phyloP scores from a whole-genome alignment of 2,329 filamentous ascomycete species.

The Incumbomyces delicatus region DNA sequence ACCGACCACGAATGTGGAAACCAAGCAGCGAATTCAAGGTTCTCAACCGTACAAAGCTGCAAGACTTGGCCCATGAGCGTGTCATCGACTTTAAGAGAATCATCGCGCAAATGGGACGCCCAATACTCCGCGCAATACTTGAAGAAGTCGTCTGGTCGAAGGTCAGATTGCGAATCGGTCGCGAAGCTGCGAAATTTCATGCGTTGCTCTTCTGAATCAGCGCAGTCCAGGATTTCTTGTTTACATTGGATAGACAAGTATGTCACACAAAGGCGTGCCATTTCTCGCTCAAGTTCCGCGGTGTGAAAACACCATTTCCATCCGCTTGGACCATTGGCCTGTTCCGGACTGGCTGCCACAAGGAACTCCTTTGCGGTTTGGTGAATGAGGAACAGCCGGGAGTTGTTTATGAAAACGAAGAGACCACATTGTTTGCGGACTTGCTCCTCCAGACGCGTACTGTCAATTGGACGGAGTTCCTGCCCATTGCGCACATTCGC shows the following conservation, averaged over 20 bases:
- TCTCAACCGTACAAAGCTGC: not conserved
- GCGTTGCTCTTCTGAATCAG: not conserved
- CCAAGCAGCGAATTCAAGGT: not conserved
- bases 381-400: slow-evolving; percentile 22
- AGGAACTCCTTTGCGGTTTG: slow-evolving; percentile 25
- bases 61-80: not conserved
- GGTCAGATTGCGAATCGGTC: not conserved
- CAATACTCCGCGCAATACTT: not conserved
- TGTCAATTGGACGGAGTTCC: not conserved
- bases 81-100: not conserved
- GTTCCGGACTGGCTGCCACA: slow-evolving; percentile 3
- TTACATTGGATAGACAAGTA: not conserved
- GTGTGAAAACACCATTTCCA: not conserved
- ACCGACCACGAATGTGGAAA: too few relatives aligned
- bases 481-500: not conserved
- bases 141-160: not conserved
- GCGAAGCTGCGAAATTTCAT: not conserved
- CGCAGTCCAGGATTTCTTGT: not conserved
- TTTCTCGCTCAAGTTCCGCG: not conserved
- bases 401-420: slow-evolving; percentile 21
- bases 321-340: not conserved
- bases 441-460: slow-evolving; percentile 1
- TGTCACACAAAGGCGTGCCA: not conserved
- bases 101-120: not conserved
- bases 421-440: slow-evolving; percentile 20